A percentile compares a stretch with the other conserved stretches of the same genome.
These are phyloP conservation scores for Claviceps pazoutovae DNA, from an alignment of 2,329 filamentous ascomycete genomes.

Conservation along the genomic window DNA sequence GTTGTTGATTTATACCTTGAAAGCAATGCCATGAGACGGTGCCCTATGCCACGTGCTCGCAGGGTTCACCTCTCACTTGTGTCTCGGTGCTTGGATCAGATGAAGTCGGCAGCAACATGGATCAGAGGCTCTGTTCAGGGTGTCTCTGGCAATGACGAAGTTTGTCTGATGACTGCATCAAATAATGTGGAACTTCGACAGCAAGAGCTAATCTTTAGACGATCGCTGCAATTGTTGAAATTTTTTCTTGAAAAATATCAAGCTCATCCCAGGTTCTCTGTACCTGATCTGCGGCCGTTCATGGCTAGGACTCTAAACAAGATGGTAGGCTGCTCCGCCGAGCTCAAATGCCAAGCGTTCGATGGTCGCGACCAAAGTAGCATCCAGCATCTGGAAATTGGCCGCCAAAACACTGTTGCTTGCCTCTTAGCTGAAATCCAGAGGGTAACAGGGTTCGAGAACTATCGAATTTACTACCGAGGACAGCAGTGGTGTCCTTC, in stretches of 20 bases:
- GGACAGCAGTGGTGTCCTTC: conserved; percentile 52
- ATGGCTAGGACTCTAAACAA: conserved; percentile 37
- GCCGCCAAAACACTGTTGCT: conserved; percentile 54
- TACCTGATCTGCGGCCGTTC: conserved; percentile 40
- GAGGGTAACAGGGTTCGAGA: conserved; percentile 59
- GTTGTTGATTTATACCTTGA: conserved; percentile 58
- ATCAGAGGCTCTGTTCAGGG: conserved; percentile 36
- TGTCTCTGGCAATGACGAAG: conserved; percentile 30
- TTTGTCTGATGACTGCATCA: conserved; percentile 37
- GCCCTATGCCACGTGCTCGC: conserved; percentile 35
- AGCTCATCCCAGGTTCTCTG: conserved; percentile 43
- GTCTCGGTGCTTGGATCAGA: conserved; percentile 56
- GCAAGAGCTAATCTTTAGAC: conserved; percentile 46
- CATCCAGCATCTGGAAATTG: conserved; percentile 50
- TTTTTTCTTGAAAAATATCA: conserved; percentile 55
- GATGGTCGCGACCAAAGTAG: conserved; percentile 45
- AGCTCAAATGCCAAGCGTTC: conserved; percentile 63
- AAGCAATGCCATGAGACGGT: conserved; percentile 34
- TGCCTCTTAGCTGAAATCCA: conserved; percentile 55
- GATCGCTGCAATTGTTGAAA: conserved; percentile 54
- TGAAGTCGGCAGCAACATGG: conserved; percentile 44
- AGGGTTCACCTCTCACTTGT: conserved; percentile 57
- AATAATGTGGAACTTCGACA: conserved; percentile 33
- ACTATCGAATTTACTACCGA: conserved; percentile 58
- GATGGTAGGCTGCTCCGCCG: conserved; percentile 48